Conservation (phyloP, 495 filamentous ascomycete genomes). For the Penicillium canescens region DNA sequence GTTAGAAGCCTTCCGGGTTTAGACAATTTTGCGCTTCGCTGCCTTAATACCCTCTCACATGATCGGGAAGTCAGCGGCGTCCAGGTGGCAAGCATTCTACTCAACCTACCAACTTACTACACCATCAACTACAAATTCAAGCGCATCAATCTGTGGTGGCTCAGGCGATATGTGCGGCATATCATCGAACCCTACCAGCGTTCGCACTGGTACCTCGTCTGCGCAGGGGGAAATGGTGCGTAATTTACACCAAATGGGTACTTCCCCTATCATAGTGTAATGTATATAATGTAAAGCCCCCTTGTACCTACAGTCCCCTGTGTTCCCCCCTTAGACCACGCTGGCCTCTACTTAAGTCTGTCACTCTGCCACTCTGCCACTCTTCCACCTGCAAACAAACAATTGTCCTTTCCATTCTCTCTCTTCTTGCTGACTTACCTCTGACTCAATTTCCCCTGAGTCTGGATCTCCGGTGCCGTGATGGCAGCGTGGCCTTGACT, state of each 20-base stretch:
- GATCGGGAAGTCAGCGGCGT: too few relatives aligned
- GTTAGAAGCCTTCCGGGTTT: too few relatives aligned
- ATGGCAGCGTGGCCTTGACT: constrained; percentile 42
- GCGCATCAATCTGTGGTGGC: too few relatives aligned
- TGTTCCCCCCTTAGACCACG: constrained; percentile 33
- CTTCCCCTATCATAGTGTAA: neutral
- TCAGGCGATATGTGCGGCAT: too few relatives aligned
- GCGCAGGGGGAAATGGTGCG: constrained; percentile 15
- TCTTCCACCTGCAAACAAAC: constrained; percentile 15
- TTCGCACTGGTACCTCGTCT: too few relatives aligned
- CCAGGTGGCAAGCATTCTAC: too few relatives aligned
- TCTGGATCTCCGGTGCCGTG: constrained; percentile 28
- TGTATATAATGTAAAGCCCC: constrained; percentile 6
- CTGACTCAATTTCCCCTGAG: constrained; percentile 11
- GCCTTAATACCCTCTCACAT: too few relatives aligned
- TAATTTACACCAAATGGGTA: neutral
- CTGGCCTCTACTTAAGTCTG: constrained; percentile 47
- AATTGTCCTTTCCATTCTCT: constrained; percentile 38
- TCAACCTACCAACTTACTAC: too few relatives aligned
- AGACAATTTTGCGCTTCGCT: too few relatives aligned
- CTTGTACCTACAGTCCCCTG: constrained; percentile 7
- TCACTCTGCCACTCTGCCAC: constrained; percentile 15
- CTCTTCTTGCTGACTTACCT: constrained; percentile 25
- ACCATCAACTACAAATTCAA: too few relatives aligned
- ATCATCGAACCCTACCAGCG: too few relatives aligned